Conservation (phyloP, 2,329 filamentous ascomycete genomes). For the Didymella sp. region DNA sequence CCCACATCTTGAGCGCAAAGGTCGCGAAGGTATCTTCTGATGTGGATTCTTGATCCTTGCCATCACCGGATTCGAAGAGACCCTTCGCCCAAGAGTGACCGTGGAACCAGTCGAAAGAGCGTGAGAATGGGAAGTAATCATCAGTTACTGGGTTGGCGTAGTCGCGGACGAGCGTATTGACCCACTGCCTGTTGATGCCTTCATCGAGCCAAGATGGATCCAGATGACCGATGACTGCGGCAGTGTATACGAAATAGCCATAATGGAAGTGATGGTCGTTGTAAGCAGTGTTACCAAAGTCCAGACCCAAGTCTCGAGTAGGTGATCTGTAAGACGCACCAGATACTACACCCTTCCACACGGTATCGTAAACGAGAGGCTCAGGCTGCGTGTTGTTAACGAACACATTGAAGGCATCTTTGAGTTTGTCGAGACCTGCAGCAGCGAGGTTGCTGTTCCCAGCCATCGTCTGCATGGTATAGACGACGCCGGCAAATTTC, state of each 20-base stretch:
- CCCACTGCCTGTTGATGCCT: constrained; percentile 74
- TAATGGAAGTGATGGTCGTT: constrained; percentile 73
- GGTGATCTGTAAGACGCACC: constrained; percentile 66
- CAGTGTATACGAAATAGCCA: constrained; percentile 89
- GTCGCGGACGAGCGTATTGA: constrained; percentile 85
- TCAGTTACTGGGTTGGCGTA: constrained; percentile 78
- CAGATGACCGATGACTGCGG: constrained; percentile 82
- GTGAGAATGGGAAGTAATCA: constrained; percentile 73
- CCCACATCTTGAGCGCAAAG: constrained; percentile 96
- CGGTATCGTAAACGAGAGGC: constrained; percentile 63
- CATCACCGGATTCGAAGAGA: constrained; percentile 74
- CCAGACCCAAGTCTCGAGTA: constrained; percentile 61
- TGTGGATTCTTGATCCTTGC: constrained; percentile 88
- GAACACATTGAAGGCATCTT: constrained; percentile 61
- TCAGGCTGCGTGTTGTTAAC: constrained; percentile 55
- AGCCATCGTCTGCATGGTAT: constrained; percentile 63
- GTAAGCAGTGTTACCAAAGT: constrained; percentile 92
- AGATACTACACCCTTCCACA: constrained; percentile 85
- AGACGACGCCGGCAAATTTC: constrained; percentile 56
- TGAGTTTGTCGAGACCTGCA: constrained; percentile 58
- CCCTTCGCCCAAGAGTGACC: constrained; percentile 95
- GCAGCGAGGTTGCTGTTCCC: constrained; percentile 63
- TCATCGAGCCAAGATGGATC: constrained; percentile 74
- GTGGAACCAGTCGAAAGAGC: constrained; percentile 83
- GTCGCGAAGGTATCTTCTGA: constrained; percentile 91